A percentile compares a stretch with the other conserved stretches of the same genome.
These are phyloP conservation scores for Friedmanniomyces endolithicus DNA, from an alignment of 495 filamentous ascomycete genomes.

Conservation along the genomic window DNA sequence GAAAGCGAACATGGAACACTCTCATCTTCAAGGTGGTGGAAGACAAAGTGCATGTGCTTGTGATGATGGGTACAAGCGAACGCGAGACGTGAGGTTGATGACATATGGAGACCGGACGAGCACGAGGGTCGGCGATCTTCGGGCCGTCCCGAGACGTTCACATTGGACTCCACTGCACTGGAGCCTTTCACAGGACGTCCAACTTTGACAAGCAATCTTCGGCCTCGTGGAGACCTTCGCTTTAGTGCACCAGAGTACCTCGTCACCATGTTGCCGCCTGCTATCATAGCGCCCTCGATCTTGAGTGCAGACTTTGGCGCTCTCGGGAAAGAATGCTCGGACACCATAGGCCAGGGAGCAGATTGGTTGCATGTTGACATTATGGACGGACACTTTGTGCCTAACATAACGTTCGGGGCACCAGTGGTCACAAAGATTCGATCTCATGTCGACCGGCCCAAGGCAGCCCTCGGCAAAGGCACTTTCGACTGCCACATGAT, in stretches of 20 bases:
- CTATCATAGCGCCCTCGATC: slow-evolving; percentile 94
- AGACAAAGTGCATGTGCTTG: too few relatives aligned
- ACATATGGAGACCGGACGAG: too few relatives aligned
- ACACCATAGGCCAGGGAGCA: slow-evolving; percentile 68
- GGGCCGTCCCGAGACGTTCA: too few relatives aligned
- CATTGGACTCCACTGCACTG: too few relatives aligned
- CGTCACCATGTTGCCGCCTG: slow-evolving; percentile 60
- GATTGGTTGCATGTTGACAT: slow-evolving; percentile 81
- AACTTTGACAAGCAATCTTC: too few relatives aligned
- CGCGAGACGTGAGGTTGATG: too few relatives aligned
- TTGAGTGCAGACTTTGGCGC: slow-evolving; percentile 89
- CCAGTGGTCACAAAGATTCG: slow-evolving; percentile 92
- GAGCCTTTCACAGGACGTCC: too few relatives aligned
- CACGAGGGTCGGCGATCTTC: too few relatives aligned
- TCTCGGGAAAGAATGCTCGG: slow-evolving; percentile 70
- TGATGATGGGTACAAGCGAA: too few relatives aligned
- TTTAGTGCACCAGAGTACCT: neutral
- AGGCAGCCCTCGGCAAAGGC: slow-evolving; percentile 51
- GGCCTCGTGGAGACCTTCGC: neutral
- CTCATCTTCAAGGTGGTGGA: too few relatives aligned
- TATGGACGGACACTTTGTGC: slow-evolving; percentile 88
- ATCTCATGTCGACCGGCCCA: slow-evolving; percentile 57
- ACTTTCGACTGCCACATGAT: slow-evolving; percentile 99
- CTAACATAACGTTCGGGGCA: slow-evolving; percentile 92
- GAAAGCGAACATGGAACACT: neutral